Base-by-base conservation (phyloP, 2,329 filamentous ascomycete genomes). In the Phaeosphaeria sp. region DNA sequence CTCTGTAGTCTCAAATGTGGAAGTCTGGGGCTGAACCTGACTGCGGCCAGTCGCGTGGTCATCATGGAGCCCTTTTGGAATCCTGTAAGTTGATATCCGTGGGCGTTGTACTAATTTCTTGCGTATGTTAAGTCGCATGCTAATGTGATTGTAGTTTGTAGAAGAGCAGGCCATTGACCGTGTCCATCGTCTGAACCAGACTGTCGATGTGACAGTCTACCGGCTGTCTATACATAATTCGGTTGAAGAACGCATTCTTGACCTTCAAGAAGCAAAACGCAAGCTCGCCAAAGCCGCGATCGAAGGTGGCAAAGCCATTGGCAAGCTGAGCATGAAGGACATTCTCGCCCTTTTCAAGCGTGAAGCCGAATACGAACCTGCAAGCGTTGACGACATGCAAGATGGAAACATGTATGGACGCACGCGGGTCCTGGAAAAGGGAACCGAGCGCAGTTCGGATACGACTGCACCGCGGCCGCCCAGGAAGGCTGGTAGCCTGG, bases 51-150 rank as follows among this genome's bases (percentile, higher is more conserved):
- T 61, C 86, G 95, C 18, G 95, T 99, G 3, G 89, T 99, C 52
- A 96, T 99, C 67, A 83, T 99, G 44, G 95, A 99, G 77, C 95
- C 95, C 0, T 99, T 99, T 78, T 99, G 95, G 95, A 99, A 99
- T 77, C 95, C 93, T 2, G 88, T 90, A 83, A 75, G 86, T 81
- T 81, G 22, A 27, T 9, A 9, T 27, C 25, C 25, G 25, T 5
- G 25, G 25, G 25, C 25, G 9, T 5, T 36, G 6, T 36, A 11
- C 13, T 3, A 13, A 7, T 6, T 36, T 3, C 30, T 11, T 13
- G 30, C 6, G 6, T 3, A 36, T 11, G 6, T 36, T 13, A 11
- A 11, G 10, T 4, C 5, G 15, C 6, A 17, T 39, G 43, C 69
- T 72, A 61, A 71, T 54, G 27, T 1, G 7, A 3, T 13, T 36